phyloP scores from a whole-genome alignment of 2,329 filamentous ascomycete species.

The Calonectria ilicicola region DNA sequence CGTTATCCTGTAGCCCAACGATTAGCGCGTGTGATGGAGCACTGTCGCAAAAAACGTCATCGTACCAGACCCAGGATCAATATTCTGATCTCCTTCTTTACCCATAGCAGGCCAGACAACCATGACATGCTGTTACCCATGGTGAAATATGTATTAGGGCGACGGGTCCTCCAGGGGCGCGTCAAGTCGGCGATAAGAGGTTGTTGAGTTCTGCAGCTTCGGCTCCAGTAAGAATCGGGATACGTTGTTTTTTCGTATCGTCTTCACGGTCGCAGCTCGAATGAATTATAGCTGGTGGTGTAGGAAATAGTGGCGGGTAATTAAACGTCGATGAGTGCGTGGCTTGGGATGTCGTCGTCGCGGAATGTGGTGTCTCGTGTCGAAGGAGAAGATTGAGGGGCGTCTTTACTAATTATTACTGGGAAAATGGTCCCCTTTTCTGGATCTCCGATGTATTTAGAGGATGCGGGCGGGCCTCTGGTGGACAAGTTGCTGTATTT shows the following conservation, averaged over 20 bases:
- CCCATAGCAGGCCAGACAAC: constrained; percentile 81
- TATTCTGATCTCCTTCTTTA: constrained; percentile 98
- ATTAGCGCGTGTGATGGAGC: constrained; percentile 35
- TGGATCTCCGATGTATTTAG: constrained; percentile 41
- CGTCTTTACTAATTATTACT: constrained; percentile 35
- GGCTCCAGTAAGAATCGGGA: not conserved
- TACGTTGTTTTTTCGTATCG: constrained; percentile 10
- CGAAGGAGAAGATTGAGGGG: constrained; percentile 22
- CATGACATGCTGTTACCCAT: constrained; percentile 77
- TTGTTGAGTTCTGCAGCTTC: constrained; percentile 10
- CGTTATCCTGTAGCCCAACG: constrained; percentile 79
- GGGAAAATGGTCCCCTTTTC: constrained; percentile 47
- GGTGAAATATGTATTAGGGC: constrained; percentile 46
- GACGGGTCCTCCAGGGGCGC: constrained; percentile 25
- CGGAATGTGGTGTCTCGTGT: constrained; percentile 33
- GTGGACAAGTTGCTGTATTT: constrained; percentile 44
- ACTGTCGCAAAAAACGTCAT: constrained; percentile 32
- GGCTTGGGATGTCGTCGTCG: constrained; percentile 26
- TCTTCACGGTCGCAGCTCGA: constrained; percentile 16
- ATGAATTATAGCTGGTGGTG: not conserved
- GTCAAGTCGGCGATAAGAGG: not conserved
- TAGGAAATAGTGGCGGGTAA: not conserved
- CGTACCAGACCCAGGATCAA: constrained; percentile 90
- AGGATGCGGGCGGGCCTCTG: constrained; percentile 34
- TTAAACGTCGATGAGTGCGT: not conserved